A percentile compares a stretch with the other conserved stretches of the same genome.
These are phyloP conservation scores for Carex parvula DNA, from an alignment of 176 grass and related monocot genomes.

Conservation along the genomic window DNA sequence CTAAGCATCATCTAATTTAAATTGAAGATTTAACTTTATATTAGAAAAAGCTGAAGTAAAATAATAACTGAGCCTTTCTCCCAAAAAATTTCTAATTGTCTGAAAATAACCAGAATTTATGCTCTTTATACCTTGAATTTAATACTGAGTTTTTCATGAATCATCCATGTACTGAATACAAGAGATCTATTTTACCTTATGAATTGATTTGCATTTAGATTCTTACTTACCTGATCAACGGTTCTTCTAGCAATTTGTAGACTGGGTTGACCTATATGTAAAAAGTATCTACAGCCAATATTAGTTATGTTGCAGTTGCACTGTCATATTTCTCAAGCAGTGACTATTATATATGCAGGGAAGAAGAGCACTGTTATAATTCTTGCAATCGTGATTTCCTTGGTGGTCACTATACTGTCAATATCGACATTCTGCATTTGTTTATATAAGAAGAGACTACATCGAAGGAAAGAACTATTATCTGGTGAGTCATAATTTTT, in stretches of 20 bases:
- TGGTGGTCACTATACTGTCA: not conserved
- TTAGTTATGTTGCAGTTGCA: not conserved
- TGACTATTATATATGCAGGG: conserved; percentile 21
- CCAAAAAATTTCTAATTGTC: not conserved
- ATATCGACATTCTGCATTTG: not conserved
- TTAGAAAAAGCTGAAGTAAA: not conserved
- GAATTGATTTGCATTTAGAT: not conserved
- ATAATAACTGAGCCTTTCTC: not conserved
- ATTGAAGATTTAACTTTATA: not conserved
- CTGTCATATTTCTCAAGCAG: not conserved
- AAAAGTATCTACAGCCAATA: not conserved
- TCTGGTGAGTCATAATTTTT: conserved; percentile 2
- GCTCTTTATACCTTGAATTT: not conserved
- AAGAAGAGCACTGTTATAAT: not conserved
- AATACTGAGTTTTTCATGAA: not conserved
- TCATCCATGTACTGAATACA: not conserved
- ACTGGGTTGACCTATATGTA: not conserved
- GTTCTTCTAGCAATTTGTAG: not conserved
- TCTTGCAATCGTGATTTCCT: not conserved
- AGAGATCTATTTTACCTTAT: not conserved
- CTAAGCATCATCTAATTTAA: not conserved
- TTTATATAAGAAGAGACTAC: conserved; percentile 19
- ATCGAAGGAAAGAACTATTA: not conserved
- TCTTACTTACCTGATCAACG: not conserved
- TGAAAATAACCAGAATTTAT: not conserved